These are phyloP conservation scores for Neospora caninum DNA, from an alignment of 169 alveolate genomes.

Conservation along the genomic window DNA sequence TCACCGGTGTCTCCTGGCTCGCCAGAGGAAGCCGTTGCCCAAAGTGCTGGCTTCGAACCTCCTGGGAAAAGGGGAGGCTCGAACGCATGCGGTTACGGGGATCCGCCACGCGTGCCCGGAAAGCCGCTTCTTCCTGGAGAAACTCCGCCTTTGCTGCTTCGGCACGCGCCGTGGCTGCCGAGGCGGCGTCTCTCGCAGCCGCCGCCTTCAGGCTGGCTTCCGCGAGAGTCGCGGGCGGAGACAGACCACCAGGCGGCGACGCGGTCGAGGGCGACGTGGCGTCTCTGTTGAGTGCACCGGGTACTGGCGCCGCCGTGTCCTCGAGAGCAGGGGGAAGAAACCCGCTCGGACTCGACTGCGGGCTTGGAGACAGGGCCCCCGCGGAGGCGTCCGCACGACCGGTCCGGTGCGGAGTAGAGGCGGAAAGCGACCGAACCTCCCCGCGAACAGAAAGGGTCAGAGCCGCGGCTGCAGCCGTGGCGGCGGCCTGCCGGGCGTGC, in stretches of 20 bases:
- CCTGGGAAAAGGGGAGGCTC: background rate
- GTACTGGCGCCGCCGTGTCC: too few species aligned
- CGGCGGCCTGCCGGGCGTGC: background rate
- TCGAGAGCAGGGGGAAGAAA: too few species aligned
- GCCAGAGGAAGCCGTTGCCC: background rate
- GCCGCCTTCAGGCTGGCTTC: background rate
- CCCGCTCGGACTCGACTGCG: too few species aligned
- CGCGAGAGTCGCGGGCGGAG: too few species aligned
- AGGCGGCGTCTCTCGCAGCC: background rate
- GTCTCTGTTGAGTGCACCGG: too few species aligned
- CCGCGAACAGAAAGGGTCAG: background rate
- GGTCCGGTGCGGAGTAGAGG: too few species aligned
- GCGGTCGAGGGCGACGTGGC: too few species aligned
- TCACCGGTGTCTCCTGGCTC: background rate
- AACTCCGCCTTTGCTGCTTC: background rate
- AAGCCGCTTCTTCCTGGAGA: background rate
- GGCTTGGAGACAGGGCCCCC: too few species aligned
- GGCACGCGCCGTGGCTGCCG: background rate
- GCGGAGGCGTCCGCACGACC: too few species aligned
- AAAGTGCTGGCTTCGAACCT: background rate
- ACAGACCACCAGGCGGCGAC: too few species aligned
- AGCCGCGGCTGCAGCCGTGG: background rate
- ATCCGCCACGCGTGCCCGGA: background rate
- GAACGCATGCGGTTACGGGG: background rate
- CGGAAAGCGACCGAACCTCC: background rate